Conservation (phyloP, 495 filamentous ascomycete genomes). For the Podospora pseudoanserina region DNA sequence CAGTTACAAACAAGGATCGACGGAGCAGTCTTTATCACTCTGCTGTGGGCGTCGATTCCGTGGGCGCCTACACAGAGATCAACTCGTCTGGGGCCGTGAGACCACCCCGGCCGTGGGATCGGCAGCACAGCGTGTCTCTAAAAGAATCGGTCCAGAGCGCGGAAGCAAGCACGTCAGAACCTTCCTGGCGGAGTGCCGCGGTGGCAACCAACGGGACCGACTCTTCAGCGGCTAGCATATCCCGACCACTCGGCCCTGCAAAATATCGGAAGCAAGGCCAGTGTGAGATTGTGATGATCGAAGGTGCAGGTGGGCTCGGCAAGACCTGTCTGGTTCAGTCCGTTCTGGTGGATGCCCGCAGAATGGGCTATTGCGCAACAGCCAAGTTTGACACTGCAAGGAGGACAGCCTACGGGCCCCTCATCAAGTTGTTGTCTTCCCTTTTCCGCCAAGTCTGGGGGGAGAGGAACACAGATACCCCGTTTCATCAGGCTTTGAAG, state of each 20-base stretch:
- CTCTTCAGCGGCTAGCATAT: slow-evolving; percentile 35
- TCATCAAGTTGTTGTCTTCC: slow-evolving; percentile 74
- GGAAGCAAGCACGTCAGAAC: slow-evolving; percentile 33
- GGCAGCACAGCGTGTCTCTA: slow-evolving; percentile 34
- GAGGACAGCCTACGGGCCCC: slow-evolving; percentile 76
- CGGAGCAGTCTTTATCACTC: slow-evolving; percentile 37
- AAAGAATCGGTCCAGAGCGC: slow-evolving; percentile 30
- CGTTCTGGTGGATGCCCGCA: slow-evolving; percentile 68
- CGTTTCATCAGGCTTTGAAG: slow-evolving; percentile 73
- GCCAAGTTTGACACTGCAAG: slow-evolving; percentile 82
- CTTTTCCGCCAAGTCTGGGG: slow-evolving; percentile 89
- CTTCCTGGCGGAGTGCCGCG: slow-evolving; percentile 28
- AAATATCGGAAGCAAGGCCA: slow-evolving; percentile 64
- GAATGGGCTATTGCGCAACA: slow-evolving; percentile 73
- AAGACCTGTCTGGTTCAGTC: slow-evolving; percentile 81
- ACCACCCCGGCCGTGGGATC: slow-evolving; percentile 37
- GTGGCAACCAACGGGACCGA: slow-evolving; percentile 24
- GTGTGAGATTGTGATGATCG: slow-evolving; percentile 75
- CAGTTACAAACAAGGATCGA: slow-evolving; percentile 46
- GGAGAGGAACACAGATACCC: slow-evolving; percentile 77
- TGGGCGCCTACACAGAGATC: neutral
- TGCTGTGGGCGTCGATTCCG: slow-evolving; percentile 29
- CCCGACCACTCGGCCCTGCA: slow-evolving; percentile 44
- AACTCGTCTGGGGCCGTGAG: slow-evolving; percentile 24
- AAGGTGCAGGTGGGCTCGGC: slow-evolving; percentile 72